Conservation (phyloP, 768 basidiomycete genomes). For the Lentinula aciculospora region DNA sequence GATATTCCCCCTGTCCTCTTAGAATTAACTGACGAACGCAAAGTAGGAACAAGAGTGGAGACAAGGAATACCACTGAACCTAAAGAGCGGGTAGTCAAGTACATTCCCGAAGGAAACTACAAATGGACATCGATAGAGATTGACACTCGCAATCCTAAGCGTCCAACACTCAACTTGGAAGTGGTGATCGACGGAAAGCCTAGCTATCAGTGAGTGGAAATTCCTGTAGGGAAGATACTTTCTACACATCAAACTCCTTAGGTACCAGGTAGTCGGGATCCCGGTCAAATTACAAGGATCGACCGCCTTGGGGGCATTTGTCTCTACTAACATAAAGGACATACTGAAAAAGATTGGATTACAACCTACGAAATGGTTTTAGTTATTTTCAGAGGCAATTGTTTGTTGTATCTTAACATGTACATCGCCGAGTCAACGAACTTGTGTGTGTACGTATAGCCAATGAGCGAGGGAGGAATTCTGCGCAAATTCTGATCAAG, state of each 20-base stretch:
- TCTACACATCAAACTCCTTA: slow-evolving; percentile 14
- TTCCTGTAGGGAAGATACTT: not conserved
- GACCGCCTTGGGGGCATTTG: slow-evolving; percentile 39
- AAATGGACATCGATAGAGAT: slow-evolving; percentile 73
- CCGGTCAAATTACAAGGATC: slow-evolving; percentile 38
- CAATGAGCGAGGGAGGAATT: too few species aligned
- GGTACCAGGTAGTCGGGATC: slow-evolving; percentile 41
- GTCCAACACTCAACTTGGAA: slow-evolving; percentile 51
- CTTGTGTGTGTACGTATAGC: too few species aligned
- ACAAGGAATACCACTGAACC: slow-evolving; percentile 25
- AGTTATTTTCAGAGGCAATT: slow-evolving; percentile 5
- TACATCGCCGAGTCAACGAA: too few species aligned
- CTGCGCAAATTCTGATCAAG: too few species aligned
- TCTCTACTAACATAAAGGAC: slow-evolving; percentile 44
- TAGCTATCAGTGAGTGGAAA: slow-evolving; percentile 41
- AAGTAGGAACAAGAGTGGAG: slow-evolving; percentile 11
- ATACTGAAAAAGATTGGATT: slow-evolving; percentile 54
- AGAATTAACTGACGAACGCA: not conserved
- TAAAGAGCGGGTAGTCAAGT: slow-evolving; percentile 48
- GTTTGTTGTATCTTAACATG: too few species aligned
- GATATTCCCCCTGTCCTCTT: not conserved
- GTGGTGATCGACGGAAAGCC: slow-evolving; percentile 54
- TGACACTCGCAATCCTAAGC: slow-evolving; percentile 48
- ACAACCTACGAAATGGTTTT: slow-evolving; percentile 54
- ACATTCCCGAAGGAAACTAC: slow-evolving; percentile 58